Base-by-base conservation (phyloP, 2,329 filamentous ascomycete species). In the Dothideomycetes sp. region DNA sequence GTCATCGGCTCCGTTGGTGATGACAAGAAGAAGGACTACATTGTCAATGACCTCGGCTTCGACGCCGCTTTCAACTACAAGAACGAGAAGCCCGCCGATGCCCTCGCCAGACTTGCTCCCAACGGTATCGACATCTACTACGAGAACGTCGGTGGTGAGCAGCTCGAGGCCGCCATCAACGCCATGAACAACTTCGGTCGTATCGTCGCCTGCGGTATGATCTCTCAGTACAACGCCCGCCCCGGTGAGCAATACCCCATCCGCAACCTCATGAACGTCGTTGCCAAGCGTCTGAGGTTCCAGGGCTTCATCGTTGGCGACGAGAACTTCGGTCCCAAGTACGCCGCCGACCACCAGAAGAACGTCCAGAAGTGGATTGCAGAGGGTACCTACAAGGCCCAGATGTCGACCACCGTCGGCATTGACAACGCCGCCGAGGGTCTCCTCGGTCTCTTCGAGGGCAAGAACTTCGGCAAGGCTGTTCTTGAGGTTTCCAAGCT, bases 11-110 rank as follows among this genome's bases (percentile, higher is more conserved):
- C 78, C 37, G 84, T 86, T 9, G 85, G 86, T 3, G 77, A 77
- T 13, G 81, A 88, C 54, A 79, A 82, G 54, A 93, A 94, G 68
- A 69, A 87, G 17, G 75, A 82, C 15, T 91, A 78, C 59, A 82
- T 86, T 58, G 67, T 60, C 42, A 76, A 81, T 41, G 77, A 82
- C 34, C 71, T 87, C 23, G 69, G 70, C 18, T 87, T 86, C 56
- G 80, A 86, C 53, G 72, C 61, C 12, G 85, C 79, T 7, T 91
- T 89, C 67, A 91, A 93, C 70, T 93, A 93, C 71, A 89, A 91
- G 73, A 87, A 76, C 50, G 84, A 91, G 65, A 74, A 72, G 50
- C 73, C 84, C 0, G 56, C 63, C 1, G 79, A 80, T 9, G 84
- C 83, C 0, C 69, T 93, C 42, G 62, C 68, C 49, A 71, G 82